Evolutionary conservation across 495 filamentous ascomycete species (phyloP).

Genomic region (Aspergillus cavernicola): DNA sequence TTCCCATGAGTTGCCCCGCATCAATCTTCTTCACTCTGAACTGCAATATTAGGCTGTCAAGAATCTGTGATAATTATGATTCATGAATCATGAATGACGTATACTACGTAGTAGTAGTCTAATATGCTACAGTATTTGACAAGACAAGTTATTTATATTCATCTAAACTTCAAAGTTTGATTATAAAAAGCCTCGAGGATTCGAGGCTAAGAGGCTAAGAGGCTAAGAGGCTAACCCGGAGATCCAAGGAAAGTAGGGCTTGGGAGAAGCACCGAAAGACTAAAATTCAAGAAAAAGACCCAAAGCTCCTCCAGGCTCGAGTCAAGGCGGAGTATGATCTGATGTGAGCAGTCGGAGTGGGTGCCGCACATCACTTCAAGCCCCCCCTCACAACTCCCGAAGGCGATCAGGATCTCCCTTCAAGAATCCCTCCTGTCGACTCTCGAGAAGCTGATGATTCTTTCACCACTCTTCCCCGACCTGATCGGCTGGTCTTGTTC

Average conservation of each 20-base stretch:
- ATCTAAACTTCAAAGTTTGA: neutral
- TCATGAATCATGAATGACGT: too few relatives aligned
- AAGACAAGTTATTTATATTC: neutral
- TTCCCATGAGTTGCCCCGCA: conserved; percentile 1
- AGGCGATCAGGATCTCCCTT: conserved; percentile 7
- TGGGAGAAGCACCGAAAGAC: neutral
- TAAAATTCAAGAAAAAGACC: conserved; percentile 2
- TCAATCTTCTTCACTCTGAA: too few relatives aligned
- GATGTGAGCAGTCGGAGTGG: neutral
- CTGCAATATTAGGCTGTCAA: too few relatives aligned
- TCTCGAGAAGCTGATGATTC: neutral
- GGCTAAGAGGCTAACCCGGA: neutral
- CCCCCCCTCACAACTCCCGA: conserved; percentile 14
- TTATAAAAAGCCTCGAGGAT: neutral
- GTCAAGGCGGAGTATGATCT: conserved; percentile 1
- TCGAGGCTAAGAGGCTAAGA: neutral
- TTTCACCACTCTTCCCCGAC: neutral
- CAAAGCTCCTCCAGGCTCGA: neutral
- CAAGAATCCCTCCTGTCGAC: neutral
- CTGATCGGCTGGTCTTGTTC: neutral
- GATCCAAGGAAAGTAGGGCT: conserved; percentile 1
- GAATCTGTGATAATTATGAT: too few relatives aligned
- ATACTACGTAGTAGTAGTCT: too few relatives aligned
- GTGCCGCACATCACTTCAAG: conserved; percentile 1
- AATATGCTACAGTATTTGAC: neutral